Evolutionary conservation across 164 flowering plant genomes (phyloP), one percentile per base, ranked within the genome.

Genomic region (Dillenia turbinata): DNA sequence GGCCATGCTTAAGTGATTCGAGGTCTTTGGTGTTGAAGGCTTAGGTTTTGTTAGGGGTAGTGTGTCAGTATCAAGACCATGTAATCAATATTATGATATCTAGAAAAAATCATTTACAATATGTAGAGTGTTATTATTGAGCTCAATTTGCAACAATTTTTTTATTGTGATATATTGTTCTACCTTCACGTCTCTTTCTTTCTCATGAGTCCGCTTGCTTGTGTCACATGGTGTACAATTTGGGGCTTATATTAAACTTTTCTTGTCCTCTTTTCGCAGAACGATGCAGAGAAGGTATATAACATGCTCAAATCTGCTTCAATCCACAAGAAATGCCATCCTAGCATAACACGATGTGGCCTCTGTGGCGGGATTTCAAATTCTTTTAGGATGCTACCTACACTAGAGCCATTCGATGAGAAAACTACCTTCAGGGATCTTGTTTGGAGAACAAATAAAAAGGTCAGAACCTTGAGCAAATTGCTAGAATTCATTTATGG

Each of bases 211-310:
- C 15, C 17, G 10, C 17, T n/a, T 14, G 10, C 22, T 51, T 17
- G 17, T 15, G 1, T 51, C 8, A 22, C 5, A 51, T 51, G 15
- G 44, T 54, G 59, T 14, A 24, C 53, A 44, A 17, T 22, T 58
- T n/a, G 19, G 51, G 22, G 22, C 22, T 19, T 19, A 19, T 19
- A 19, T 19, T 19, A 19, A 19, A 16, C 56, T 51, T 45, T 19
- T 62, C 43, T 11, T 19, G 47, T 59, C 22, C 26, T 60, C 22
- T 65, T 16, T 69, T 67, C 67, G 58, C 76, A 89, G 96, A 75
- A 44, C 64, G 85, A 84, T 76, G 92, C 85, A 50, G 83, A 75
- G 75, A 80, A 70, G 77, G 72, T 85, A 77, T 88, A 69, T 66
- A 76, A 77, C 61, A 72, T 59, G 66, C 22, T 73, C 19, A 78